phyloP scores from a whole-genome alignment of 1,139 yeast genomes.

The Zygoascus hellenicus region DNA sequence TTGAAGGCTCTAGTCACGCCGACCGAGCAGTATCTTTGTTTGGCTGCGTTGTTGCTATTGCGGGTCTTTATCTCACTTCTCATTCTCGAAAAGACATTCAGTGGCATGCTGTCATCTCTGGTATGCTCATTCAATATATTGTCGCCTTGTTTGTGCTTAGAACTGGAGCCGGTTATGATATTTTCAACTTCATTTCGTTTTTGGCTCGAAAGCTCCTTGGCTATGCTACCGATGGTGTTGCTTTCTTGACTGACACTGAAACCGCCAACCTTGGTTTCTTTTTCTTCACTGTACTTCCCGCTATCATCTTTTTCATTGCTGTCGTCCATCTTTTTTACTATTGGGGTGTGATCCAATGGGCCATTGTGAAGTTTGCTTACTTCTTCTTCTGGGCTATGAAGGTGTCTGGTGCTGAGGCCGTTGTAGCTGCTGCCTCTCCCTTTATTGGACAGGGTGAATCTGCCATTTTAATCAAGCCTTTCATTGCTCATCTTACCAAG shows the following conservation, averaged over 20 bases:
- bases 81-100: conserved; percentile 43
- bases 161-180: conserved; percentile 56
- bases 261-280: conserved; percentile 44
- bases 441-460: conserved; percentile 67
- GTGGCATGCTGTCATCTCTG: conserved; percentile 61
- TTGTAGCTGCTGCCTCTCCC: conserved; percentile 66
- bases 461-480: conserved; percentile 57
- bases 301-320: conserved; percentile 60
- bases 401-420: conserved; percentile 63
- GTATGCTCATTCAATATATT: conserved; percentile 57
- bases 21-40: conserved; percentile 59
- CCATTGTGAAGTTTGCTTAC: conserved; percentile 51
- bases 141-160: conserved; percentile 58
- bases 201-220: conserved; percentile 56
- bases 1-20: conserved; percentile 40
- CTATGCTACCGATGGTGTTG: conserved; percentile 59
- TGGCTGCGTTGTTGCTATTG: conserved; percentile 49
- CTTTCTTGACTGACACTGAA: conserved; percentile 46
- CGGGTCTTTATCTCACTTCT: conserved; percentile 45
- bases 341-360: conserved; percentile 59
- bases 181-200: conserved; percentile 56
- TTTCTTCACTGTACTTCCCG: conserved; percentile 56
- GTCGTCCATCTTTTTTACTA: conserved; percentile 58
- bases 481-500: conserved; percentile 54
- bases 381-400: conserved; percentile 59